A percentile compares a stretch with the other conserved stretches of the same genome.
Evolutionary conservation across 306 rosid genomes (phyloP).

Genomic region (Rubus parviflorus): DNA sequence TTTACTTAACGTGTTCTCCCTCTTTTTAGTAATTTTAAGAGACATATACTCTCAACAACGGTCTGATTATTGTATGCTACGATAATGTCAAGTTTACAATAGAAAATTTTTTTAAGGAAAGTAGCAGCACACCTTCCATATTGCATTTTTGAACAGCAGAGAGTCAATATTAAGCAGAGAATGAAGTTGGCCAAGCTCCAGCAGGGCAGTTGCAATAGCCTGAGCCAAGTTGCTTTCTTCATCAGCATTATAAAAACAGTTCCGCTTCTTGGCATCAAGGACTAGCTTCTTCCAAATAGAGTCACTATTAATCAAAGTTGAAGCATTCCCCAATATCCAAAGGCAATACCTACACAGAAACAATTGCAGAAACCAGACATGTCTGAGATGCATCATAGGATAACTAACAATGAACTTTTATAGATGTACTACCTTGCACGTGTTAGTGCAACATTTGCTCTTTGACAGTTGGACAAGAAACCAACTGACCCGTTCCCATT

Average conservation of each 20-base stretch:
- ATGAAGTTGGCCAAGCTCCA: slow-evolving; percentile 28
- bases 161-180: slow-evolving; percentile 28
- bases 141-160: slow-evolving; percentile 36
- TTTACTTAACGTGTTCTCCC: background rate
- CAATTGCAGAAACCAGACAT: background rate
- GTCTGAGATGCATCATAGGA: background rate
- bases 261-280: slow-evolving; percentile 37
- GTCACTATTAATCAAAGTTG: slow-evolving; percentile 30
- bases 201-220: slow-evolving; percentile 33
- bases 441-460: slow-evolving; percentile 59
- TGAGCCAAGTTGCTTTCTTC: slow-evolving; percentile 40
- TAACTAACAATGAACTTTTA: background rate
- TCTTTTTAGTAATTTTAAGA: background rate
- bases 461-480: slow-evolving; percentile 46
- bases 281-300: slow-evolving; percentile 45
- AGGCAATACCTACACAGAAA: slow-evolving; percentile 40
- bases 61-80: background rate
- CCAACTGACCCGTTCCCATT: slow-evolving; percentile 46
- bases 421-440: slow-evolving; percentile 48
- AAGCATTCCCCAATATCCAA: slow-evolving; percentile 53
- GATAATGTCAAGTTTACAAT: background rate
- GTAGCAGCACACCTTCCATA: slow-evolving; percentile 47
- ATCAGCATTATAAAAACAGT: slow-evolving; percentile 40
- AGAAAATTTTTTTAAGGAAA: background rate
- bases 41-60: too few relatives aligned